phyloP scores from a whole-genome alignment of 345 rosid species.

The Streptanthus diversifolius region DNA sequence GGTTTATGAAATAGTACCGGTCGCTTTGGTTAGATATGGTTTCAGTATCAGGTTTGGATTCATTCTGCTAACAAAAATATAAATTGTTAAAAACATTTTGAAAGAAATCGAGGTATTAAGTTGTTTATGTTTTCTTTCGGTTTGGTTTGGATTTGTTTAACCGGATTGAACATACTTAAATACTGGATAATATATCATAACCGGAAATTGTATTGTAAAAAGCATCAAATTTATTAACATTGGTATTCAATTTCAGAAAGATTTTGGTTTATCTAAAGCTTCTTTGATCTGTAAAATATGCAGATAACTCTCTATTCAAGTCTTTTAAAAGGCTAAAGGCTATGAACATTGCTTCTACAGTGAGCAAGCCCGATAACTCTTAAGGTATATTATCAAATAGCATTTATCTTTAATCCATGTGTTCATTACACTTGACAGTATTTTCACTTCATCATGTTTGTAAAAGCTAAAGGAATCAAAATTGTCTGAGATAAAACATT shows the following conservation, averaged over 20 bases:
- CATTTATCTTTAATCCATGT: background rate
- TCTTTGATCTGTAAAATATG: slow-evolving; percentile 1
- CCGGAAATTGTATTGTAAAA: background rate
- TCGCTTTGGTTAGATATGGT: background rate
- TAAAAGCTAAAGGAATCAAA: slow-evolving; percentile 42
- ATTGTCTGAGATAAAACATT: slow-evolving; percentile 29
- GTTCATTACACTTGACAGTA: background rate
- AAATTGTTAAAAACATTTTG: background rate
- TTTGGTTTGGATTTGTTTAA: background rate
- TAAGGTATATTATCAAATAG: background rate
- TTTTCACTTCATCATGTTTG: slow-evolving; percentile 25
- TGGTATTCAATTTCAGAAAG: background rate
- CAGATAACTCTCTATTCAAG: slow-evolving; percentile 6
- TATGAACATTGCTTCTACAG: slow-evolving; percentile 14
- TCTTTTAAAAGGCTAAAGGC: background rate
- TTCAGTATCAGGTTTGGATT: background rate
- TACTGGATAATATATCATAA: background rate
- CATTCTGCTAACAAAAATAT: background rate
- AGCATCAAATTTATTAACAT: background rate
- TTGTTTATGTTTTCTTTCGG: background rate
- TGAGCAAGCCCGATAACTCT: slow-evolving; percentile 13
- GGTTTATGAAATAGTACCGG: background rate
- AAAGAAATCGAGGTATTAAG: background rate
- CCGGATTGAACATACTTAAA: background rate
- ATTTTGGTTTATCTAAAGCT: slow-evolving; percentile 4